Evolutionary conservation across 1,139 yeast species (phyloP).

Genomic region (Insectozyma bohioensis): DNA sequence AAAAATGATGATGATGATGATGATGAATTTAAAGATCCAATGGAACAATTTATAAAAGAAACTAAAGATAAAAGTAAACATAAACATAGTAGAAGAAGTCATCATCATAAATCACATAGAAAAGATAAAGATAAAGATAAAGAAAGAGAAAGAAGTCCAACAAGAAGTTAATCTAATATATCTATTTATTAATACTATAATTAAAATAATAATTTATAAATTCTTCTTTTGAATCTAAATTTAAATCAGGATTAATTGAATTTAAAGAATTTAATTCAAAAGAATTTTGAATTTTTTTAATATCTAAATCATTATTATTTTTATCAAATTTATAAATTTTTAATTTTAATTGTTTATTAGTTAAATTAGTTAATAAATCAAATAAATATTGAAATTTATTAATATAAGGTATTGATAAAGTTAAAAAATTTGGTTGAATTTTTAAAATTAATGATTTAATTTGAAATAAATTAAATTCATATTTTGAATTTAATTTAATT

Average conservation of each 20-base stretch:
- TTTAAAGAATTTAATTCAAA: slow-evolving; percentile 33
- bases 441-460: slow-evolving; percentile 48
- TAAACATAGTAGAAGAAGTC: slow-evolving; percentile 8
- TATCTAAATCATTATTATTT: slow-evolving; percentile 6
- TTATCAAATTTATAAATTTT: slow-evolving; percentile 24
- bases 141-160: slow-evolving; percentile 8
- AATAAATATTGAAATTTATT: slow-evolving; percentile 22
- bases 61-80: slow-evolving; percentile 13
- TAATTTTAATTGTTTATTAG: slow-evolving; percentile 20
- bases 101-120: slow-evolving; percentile 3
- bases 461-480: slow-evolving; percentile 17
- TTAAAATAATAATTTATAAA: slow-evolving; percentile 36
- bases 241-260: slow-evolving; percentile 23
- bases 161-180: not conserved
- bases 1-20: slow-evolving; percentile 7
- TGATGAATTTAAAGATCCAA: slow-evolving; percentile 22
- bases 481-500: slow-evolving; percentile 17
- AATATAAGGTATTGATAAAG: slow-evolving; percentile 33
- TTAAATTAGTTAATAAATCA: slow-evolving; percentile 25
- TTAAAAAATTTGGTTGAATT: slow-evolving; percentile 33
- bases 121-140: slow-evolving; percentile 1
- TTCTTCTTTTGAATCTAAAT: slow-evolving; percentile 27
- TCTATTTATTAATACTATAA: slow-evolving; percentile 15
- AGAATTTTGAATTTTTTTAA: slow-evolving; percentile 19
- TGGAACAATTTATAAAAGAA: slow-evolving; percentile 15